A percentile compares a stretch with the other conserved stretches of the same genome.
Conservation (phyloP, 148 eudicot genomes). For the Rhododendron kiyosumense region DNA sequence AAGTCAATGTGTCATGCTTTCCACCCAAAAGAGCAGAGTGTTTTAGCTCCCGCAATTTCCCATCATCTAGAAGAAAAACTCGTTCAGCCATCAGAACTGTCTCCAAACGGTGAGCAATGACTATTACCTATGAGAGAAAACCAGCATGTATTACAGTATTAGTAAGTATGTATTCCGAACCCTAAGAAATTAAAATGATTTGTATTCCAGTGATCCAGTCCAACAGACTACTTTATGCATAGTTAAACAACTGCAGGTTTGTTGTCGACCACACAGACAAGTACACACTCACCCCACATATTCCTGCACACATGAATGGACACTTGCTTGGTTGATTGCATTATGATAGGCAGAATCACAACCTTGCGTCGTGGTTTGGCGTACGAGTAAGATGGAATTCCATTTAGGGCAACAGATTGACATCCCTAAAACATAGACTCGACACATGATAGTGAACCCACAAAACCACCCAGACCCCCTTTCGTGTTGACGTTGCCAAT, state of each 20-base stretch:
- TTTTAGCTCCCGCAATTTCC: constrained; percentile 62
- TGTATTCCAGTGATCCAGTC: not conserved
- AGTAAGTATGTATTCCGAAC: not conserved
- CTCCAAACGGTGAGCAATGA: constrained; percentile 86
- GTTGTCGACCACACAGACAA: not conserved
- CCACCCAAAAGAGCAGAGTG: constrained; percentile 50
- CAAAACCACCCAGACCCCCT: not conserved
- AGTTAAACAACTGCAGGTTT: not conserved
- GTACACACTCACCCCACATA: not conserved
- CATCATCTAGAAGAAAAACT: constrained; percentile 54
- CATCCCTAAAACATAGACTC: not conserved
- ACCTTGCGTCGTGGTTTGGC: not conserved
- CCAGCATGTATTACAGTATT: not conserved
- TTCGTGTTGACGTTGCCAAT: not conserved
- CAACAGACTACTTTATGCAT: not conserved
- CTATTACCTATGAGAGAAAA: constrained; percentile 54
- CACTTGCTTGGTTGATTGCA: not conserved
- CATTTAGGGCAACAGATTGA: not conserved
- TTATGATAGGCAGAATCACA: not conserved
- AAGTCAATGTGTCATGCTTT: constrained; percentile 33
- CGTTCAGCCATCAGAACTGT: constrained; percentile 90
- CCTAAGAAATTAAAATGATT: not conserved
- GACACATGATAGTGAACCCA: not conserved
- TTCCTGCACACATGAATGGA: not conserved
- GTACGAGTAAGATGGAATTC: not conserved